These are phyloP conservation scores for Trypanosomatidae sp. DNA, from an alignment of 208 protist genomes.

Conservation along the genomic window DNA sequence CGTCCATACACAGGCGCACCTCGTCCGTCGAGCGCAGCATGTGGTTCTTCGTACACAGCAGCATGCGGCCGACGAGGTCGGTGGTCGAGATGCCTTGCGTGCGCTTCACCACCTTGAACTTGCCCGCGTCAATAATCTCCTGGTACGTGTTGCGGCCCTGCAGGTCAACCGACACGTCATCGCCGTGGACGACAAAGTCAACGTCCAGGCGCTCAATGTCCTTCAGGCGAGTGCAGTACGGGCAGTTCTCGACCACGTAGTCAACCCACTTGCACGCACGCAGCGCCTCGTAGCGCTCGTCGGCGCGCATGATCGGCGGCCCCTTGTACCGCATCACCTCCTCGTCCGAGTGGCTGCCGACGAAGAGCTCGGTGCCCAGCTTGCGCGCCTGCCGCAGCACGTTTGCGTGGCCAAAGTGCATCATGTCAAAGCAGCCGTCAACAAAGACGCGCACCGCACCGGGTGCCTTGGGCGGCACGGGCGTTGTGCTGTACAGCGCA, in stretches of 20 bases:
- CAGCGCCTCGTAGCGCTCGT: constrained; percentile 92
- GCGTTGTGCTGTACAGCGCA: constrained; percentile 23
- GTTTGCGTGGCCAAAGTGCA: constrained; percentile 87
- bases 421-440: constrained; percentile 87
- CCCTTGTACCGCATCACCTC: constrained; percentile 95
- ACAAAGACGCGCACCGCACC: constrained; percentile 75
- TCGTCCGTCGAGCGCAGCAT: constrained; percentile 26
- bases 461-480: constrained; percentile 43
- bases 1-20: constrained; percentile 20
- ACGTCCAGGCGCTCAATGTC: constrained; percentile 90
- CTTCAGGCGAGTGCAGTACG: constrained; percentile 89
- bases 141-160: constrained; percentile 93
- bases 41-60: constrained; percentile 87
- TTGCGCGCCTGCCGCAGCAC: constrained; percentile 72
- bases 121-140: constrained; percentile 85
- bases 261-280: constrained; percentile 97
- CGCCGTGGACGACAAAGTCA: constrained; percentile 96
- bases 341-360: constrained; percentile 94
- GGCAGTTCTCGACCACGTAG: constrained; percentile 92
- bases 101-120: constrained; percentile 87
- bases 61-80: constrained; percentile 96
- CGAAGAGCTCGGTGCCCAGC: constrained; percentile 92
- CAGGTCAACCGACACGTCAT: constrained; percentile 94
- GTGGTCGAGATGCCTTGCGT: constrained; percentile 97
- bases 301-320: constrained; percentile 94